Evolutionary conservation across 148 eudicot genomes (phyloP), one percentile per base, ranked within the genome.

Genomic region (Arctostaphylos glauca): DNA sequence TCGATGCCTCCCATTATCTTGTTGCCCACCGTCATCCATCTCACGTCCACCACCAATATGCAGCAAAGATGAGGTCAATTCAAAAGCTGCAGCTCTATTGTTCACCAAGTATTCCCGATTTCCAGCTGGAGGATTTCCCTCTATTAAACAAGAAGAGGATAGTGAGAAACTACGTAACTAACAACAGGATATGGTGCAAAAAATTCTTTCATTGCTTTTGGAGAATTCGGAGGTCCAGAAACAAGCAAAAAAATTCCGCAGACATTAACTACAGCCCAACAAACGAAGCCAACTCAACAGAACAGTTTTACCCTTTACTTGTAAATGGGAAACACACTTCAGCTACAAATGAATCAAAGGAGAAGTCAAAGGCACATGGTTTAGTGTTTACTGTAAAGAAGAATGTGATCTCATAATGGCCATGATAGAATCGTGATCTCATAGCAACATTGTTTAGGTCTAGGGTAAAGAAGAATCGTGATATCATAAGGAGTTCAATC

Each of bases 1-100:
- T 85, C 87, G 87, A 73, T 85, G 91, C 79, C 91, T 88, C 83
- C 88, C 92, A 70, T 82, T 87, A 62, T 89, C 90, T 48, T 48
- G 77, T 74, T 74, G 54, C 38, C 77, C 77, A 31, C 89, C 86
- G n/a, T 87, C 84, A 80, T 92, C 94, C 98, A 94, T 94, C 38
- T 25, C 31, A 66, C 5, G 44, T 31, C 44, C 71, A 66, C 44
- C 71, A 66, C 16, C 0, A 43, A 66, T 31, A 12, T 41, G 71
- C 16, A 5, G 71, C 31, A 66, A 50, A 31, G 21, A 66, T 23
- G 77, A 78, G 52, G 41, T 58, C 23, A 54, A 86, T 14, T 72
- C 50, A 66, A 64, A 53, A 83, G 41, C 67, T 43, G 82, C 66
- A 58, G 73, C 62, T 59, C 31, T 66, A 31, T 66, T 12, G 71